Evolutionary conservation across 2,329 filamentous ascomycete genomes (phyloP), one percentile per base, ranked within the genome.

Genomic region (Rhynchosporium graminicola): DNA sequence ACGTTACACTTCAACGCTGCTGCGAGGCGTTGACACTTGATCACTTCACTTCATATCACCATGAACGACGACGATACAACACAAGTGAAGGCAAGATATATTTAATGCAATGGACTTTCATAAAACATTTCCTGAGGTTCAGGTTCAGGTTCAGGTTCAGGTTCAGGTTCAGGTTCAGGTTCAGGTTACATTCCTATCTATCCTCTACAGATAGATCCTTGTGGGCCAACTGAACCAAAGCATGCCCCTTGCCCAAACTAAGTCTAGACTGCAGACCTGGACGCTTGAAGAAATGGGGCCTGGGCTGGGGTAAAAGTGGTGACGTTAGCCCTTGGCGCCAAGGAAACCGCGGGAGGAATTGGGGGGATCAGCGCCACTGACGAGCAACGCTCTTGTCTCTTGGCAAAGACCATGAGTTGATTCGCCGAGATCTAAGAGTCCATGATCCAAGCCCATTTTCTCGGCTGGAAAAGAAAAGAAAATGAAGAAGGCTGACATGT

Each of bases 221-320:
- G 20, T 20, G 20, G 20, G 20, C 1, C 20, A 20, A 20, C 20
- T 20, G 20, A 1, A 20, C 20, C 20, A 20, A 20, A 20, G 20
- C 20, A 20, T 20, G 20, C 20, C 20, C 20, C 20, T 20, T 20
- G 20, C 20, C 20, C 20, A 33, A 33, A 52, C 50, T 38, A 33
- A 15, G 31, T 52, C 50, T 52, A 52, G 50, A 52, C 50, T 33
- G 20, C 1, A 20, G 20, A 20, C 20, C 20, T 1, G 20, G 20
- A 20, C 20, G 20, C 31, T 51, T 52, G 33, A 33, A 38, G n/a
- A 33, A 33, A 26, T n/a, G 26, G 51, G 54, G 57, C 62, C 20
- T 1, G 20, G 20, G 20, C 20, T 61, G 62, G 54, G 56, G 59
- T 59, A 64, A 64, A 59, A 50, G 58, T 64, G 40, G 55, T 33